Percentiles rank a stretch among this genome's conserved stretches.
Conservation (phyloP, 192 early-diverging fungal genomes). For the Rhizophagus clarus region DNA sequence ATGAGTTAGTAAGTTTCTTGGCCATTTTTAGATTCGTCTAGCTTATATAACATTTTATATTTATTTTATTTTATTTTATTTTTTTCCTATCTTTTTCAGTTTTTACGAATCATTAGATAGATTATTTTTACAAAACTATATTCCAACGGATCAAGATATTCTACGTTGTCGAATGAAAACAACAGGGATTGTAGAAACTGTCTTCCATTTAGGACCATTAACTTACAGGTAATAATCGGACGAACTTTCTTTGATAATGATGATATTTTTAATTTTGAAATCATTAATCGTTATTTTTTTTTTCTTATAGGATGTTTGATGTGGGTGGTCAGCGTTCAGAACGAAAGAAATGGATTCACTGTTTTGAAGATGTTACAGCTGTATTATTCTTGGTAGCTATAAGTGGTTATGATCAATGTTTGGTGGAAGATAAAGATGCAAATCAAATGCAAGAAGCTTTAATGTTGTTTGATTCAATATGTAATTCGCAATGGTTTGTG, state of each 20-base stretch:
- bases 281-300: background rate
- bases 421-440: conserved; percentile 95
- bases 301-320: conserved; percentile 84
- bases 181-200: conserved; percentile 95
- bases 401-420: conserved; percentile 92
- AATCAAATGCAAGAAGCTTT: conserved; percentile 97
- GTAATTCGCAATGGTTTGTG: conserved; percentile 96
- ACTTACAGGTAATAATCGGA: conserved; percentile 57
- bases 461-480: conserved; percentile 96
- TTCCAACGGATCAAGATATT: conserved; percentile 95
- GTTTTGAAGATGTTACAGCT: conserved; percentile 95
- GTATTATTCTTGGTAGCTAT: conserved; percentile 96
- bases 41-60: background rate
- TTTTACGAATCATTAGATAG: conserved; percentile 93
- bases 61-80: background rate
- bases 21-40: conserved; percentile 27
- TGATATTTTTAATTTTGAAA: background rate
- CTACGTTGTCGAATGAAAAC: conserved; percentile 96
- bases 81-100: conserved; percentile 53
- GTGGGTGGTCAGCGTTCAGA: conserved; percentile 98
- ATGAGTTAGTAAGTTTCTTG: conserved; percentile 74
- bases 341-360: conserved; percentile 99
- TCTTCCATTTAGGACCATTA: conserved; percentile 86
- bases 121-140: conserved; percentile 75
- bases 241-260: background rate